phyloP scores from a whole-genome alignment of 768 basidiomycete species.

The Suillus variegatus region DNA sequence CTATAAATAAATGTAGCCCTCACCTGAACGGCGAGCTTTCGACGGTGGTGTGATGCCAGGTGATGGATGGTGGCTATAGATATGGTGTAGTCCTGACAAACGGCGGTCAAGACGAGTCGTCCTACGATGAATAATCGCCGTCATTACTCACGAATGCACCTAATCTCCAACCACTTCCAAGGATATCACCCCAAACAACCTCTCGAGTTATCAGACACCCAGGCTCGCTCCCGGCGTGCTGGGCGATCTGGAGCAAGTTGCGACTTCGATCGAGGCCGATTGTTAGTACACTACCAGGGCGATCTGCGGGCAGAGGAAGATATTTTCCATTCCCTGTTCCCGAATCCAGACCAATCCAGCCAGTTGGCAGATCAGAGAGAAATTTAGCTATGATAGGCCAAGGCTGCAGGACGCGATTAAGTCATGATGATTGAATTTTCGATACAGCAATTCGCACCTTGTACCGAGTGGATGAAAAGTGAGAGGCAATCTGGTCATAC shows the following conservation, averaged over 20 bases:
- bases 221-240: slow-evolving; percentile 50
- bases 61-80: slow-evolving; percentile 99
- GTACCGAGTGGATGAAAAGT: slow-evolving; percentile 90
- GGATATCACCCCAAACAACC: slow-evolving; percentile 79
- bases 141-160: slow-evolving; percentile 70
- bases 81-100: slow-evolving; percentile 86
- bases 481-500: slow-evolving; percentile 82
- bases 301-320: slow-evolving; percentile 70
- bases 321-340: slow-evolving; percentile 99
- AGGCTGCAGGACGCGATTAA: slow-evolving; percentile 49
- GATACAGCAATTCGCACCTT: slow-evolving; percentile 50
- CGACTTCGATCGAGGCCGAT: slow-evolving; percentile 84
- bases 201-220: slow-evolving; percentile 47
- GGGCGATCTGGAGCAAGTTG: slow-evolving; percentile 77
- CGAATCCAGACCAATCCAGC: slow-evolving; percentile 89
- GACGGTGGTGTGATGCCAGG: slow-evolving; percentile 75
- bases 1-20: background rate
- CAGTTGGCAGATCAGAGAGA: slow-evolving; percentile 65
- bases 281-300: slow-evolving; percentile 63
- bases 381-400: slow-evolving; percentile 88
- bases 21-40: slow-evolving; percentile 76
- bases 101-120: background rate
- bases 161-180: slow-evolving; percentile 72
- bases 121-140: background rate
- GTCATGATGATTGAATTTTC: background rate